A percentile compares a stretch with the other conserved stretches of the same genome.
Conservation (phyloP, 495 filamentous ascomycete genomes). For the Niebla homalea region DNA sequence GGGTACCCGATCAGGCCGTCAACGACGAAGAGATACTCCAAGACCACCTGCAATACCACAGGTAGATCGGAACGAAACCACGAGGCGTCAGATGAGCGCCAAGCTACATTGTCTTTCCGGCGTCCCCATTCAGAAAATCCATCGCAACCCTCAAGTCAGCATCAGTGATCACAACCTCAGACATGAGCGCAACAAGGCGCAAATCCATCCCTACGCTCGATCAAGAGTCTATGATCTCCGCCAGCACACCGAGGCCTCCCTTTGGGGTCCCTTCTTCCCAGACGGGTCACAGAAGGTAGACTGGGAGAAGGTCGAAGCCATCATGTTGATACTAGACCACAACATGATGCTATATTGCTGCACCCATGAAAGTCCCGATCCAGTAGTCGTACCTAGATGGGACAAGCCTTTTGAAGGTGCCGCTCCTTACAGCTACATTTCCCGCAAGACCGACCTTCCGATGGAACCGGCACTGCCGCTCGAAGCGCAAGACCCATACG, state of each 20-base stretch:
- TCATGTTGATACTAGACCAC: conserved; percentile 44
- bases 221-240: conserved; percentile 53
- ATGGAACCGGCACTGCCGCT: conserved; percentile 24
- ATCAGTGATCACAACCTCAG: conserved; percentile 7
- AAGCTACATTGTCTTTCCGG: conserved; percentile 51
- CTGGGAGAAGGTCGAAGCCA: conserved; percentile 58
- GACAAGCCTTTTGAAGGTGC: conserved; percentile 38
- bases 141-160: not conserved
- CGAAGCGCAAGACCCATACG: conserved; percentile 44
- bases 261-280: conserved; percentile 50
- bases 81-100: conserved; percentile 37
- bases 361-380: not conserved
- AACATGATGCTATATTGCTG: conserved; percentile 29
- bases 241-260: conserved; percentile 37
- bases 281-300: conserved; percentile 41
- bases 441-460: conserved; percentile 12
- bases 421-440: conserved; percentile 32
- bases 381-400: conserved; percentile 28
- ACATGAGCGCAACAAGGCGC: conserved; percentile 10
- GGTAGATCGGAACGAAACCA: conserved; percentile 11
- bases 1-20: not conserved
- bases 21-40: not conserved
- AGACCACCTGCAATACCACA: not conserved
- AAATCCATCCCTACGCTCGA: conserved; percentile 40
- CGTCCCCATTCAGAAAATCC: conserved; percentile 26